Evolutionary conservation across 2,329 filamentous ascomycete genomes (phyloP), one percentile per base, ranked within the genome.

Genomic region (Fusarium nygamai): DNA sequence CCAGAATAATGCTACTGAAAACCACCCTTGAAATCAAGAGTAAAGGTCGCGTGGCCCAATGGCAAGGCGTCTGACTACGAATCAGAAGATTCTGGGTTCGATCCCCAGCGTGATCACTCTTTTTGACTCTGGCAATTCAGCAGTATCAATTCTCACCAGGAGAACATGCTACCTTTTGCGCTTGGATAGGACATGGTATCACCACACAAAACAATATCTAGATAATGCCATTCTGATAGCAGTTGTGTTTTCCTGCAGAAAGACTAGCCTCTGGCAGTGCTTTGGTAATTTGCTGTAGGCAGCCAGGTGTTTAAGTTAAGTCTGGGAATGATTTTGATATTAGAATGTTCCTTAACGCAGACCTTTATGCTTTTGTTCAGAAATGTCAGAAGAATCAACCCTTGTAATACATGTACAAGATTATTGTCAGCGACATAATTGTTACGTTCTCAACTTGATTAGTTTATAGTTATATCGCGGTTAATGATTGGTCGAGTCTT

Each of bases 41-140:
- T 13, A 27, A 65, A 53, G 72, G 72, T 75, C 60, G 68, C 76
- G 76, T 78, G 76, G 76, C 67, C 67, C 66, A 70, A 70, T 70
- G 67, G 68, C 69, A 71, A 71, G 69, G 69, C 69, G 67, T 71
- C 69, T 71, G 69, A 71, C 69, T 71, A 71, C 69, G 69, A 71
- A 71, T 71, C 69, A 71, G 69, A 71, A 71, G 69, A 71, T 71
- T 71, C 67, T 71, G 68, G 69, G 69, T 71, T 71, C 69, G 67
- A 71, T 71, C 69, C 69, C 67, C 68, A 71, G 62, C 69, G 58
- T 71, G 67, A 71, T 71, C 69, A 71, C n/a, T 31, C 8, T 22
- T 63, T 68, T 68, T 68, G 19, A 27, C 9, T 2, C 16, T 31
- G 14, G 17, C 27, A n/a, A 29, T 31, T 24, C 8, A 63, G 39